Percentiles rank a stretch among this genome's conserved stretches.
These are phyloP conservation scores for Rubus parviflorus DNA, from an alignment of 306 rosid species.

Conservation along the genomic window DNA sequence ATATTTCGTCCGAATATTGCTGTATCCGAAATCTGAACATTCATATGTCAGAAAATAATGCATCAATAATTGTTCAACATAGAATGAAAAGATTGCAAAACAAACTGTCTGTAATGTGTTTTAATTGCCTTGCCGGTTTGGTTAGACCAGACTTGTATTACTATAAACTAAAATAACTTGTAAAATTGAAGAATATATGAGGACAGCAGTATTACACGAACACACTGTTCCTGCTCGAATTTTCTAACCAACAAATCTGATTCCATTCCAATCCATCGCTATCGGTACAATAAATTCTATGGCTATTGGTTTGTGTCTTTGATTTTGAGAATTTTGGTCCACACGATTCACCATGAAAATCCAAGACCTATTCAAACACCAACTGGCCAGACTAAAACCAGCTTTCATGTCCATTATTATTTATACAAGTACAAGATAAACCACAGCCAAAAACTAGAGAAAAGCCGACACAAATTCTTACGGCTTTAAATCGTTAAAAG, in stretches of 20 bases:
- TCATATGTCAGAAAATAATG: conserved; percentile 5
- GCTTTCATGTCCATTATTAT: neutral
- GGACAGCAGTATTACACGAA: conserved; percentile 33
- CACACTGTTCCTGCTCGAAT: conserved; percentile 12
- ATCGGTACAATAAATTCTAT: conserved; percentile 11
- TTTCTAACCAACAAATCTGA: conserved; percentile 30
- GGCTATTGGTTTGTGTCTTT: conserved; percentile 14
- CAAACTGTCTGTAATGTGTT: neutral
- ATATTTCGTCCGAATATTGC: neutral
- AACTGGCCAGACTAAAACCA: neutral
- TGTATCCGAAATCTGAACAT: neutral
- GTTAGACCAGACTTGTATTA: neutral
- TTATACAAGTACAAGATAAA: neutral
- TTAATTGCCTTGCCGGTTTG: neutral
- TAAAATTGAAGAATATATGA: neutral
- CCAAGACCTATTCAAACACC: neutral
- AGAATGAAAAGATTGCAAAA: neutral
- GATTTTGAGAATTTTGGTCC: conserved; percentile 34
- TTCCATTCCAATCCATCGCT: conserved; percentile 25
- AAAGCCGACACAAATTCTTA: neutral
- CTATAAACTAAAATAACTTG: neutral
- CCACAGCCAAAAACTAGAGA: neutral
- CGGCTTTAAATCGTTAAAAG: neutral
- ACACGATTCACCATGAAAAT: conserved; percentile 35
- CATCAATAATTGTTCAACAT: conserved; percentile 10